Percentiles rank a stretch among this genome's conserved stretches.
These are phyloP conservation scores for Neonectria sp. DNA, from an alignment of 2,329 filamentous ascomycete species.

Conservation along the genomic window DNA sequence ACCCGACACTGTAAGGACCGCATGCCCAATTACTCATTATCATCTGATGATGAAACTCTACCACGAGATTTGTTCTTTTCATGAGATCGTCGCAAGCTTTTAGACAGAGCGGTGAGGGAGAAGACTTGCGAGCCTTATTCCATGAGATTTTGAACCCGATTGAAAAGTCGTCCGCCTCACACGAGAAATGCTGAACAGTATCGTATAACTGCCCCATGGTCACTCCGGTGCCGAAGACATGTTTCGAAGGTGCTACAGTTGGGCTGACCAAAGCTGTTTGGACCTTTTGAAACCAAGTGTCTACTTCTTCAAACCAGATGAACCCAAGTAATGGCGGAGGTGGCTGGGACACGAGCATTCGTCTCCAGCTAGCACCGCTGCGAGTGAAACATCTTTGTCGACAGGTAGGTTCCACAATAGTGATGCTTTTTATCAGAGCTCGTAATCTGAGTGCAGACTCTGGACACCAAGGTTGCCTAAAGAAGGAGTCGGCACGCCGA, in stretches of 20 bases:
- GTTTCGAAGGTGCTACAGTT: slow-evolving; percentile 23
- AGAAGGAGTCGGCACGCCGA: slow-evolving; percentile 38
- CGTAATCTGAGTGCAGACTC: slow-evolving; percentile 8
- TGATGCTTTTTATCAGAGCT: slow-evolving; percentile 21
- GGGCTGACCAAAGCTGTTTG: not conserved
- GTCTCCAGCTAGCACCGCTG: slow-evolving; percentile 40
- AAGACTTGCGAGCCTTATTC: slow-evolving; percentile 10
- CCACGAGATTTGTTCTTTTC: slow-evolving; percentile 21
- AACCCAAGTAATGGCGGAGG: slow-evolving; percentile 41
- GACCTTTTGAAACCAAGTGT: not conserved
- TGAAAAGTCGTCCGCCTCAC: slow-evolving; percentile 16
- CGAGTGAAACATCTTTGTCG: slow-evolving; percentile 32
- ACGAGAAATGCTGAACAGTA: slow-evolving; percentile 24
- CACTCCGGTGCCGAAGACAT: slow-evolving; percentile 23
- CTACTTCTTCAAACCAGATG: slow-evolving; percentile 23
- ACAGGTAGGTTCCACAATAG: slow-evolving; percentile 22
- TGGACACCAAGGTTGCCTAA: slow-evolving; percentile 38
- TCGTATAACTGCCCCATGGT: slow-evolving; percentile 41
- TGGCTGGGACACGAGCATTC: slow-evolving; percentile 45
- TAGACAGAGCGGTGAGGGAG: slow-evolving; percentile 19
- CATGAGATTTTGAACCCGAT: slow-evolving; percentile 32
- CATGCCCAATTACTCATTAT: slow-evolving; percentile 18
- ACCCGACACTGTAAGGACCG: slow-evolving; percentile 26
- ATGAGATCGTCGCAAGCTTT: slow-evolving; percentile 22
- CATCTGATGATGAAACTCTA: slow-evolving; percentile 30